phyloP scores from a whole-genome alignment of 2,329 filamentous ascomycete genomes.

The Botrytis medusae region DNA sequence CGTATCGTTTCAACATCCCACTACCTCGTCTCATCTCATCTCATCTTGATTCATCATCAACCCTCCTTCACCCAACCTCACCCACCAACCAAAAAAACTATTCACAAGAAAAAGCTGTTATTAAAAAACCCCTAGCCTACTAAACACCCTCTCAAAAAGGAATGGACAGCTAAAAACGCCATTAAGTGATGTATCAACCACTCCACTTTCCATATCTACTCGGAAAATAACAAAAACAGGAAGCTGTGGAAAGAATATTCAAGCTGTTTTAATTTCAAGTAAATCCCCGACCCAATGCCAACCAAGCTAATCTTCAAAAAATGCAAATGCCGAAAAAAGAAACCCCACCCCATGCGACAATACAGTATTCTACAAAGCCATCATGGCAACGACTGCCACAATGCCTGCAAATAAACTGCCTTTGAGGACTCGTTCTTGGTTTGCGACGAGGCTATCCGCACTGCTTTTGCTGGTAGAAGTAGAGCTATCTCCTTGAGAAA shows the following conservation, averaged over 20 bases:
- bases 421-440: conserved; percentile 34
- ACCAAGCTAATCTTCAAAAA: conserved; percentile 1
- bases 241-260: background rate
- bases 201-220: background rate
- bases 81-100: background rate
- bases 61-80: background rate
- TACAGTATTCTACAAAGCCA: conserved; percentile 33
- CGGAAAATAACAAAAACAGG: background rate
- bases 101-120: background rate
- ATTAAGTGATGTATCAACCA: background rate
- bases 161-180: conserved; percentile 9
- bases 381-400: conserved; percentile 38
- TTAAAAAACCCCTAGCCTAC: background rate
- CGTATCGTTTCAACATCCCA: background rate
- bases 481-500: conserved; percentile 36
- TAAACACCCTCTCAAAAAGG: background rate
- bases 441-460: conserved; percentile 32
- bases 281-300: background rate
- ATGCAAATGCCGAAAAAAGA: background rate
- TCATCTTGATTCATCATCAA: background rate
- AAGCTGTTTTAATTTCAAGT: background rate
- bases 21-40: background rate
- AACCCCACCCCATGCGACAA: background rate
- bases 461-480: conserved; percentile 23
- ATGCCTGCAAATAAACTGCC: conserved; percentile 38